Evolutionary conservation across 129 eudicot genomes (phyloP), one percentile per base, ranked within the genome.

Genomic region (Heracleum sosnowskyi): DNA sequence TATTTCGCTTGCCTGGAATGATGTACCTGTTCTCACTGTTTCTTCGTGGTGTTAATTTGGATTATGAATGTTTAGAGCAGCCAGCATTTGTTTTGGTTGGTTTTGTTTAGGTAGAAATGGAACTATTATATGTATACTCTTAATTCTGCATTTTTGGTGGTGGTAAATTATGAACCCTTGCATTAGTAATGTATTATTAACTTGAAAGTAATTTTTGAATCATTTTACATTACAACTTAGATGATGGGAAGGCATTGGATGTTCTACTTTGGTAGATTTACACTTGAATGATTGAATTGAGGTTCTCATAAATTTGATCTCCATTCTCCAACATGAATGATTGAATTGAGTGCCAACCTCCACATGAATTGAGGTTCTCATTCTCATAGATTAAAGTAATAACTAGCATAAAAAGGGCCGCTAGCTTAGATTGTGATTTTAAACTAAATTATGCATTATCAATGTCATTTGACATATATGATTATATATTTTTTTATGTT

Each of bases 1-100:
- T 81, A 87, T 96, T 4, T 92, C 94, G 13, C 86, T 96, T 26
- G 97, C 99, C 36, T 96, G 99, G 99, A 89, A 92, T 37, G 86
- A 85, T 87, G 87, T 88, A 11, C 94, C 96, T 70, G 81, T 96
- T 17, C 85, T 96, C 76, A 96, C 87, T 82, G 95, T 96, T 77
- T 96, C 99, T 77, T 96, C 99, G 1, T 96, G 99, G 99, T 92
- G 88, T 82, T 53, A 64, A 42, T 15, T 76, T 83, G 73, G 62
- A 29, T 26, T 64, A 57, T 57, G 68, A 26, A 53, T n/a, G 68
- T 26, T 57, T 60, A 60, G 34, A n/a, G n/a, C n/a, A n/a, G n/a
- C n/a, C n/a, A n/a, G 16, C 16, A 26, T 60, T n/a, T 60, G 68
- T 60, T 60, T 60, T 60, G 68, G 68, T n/a, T 60, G 68, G 68